phyloP scores from a whole-genome alignment of 768 basidiomycete species.

The Phlegmacium glaucopus region DNA sequence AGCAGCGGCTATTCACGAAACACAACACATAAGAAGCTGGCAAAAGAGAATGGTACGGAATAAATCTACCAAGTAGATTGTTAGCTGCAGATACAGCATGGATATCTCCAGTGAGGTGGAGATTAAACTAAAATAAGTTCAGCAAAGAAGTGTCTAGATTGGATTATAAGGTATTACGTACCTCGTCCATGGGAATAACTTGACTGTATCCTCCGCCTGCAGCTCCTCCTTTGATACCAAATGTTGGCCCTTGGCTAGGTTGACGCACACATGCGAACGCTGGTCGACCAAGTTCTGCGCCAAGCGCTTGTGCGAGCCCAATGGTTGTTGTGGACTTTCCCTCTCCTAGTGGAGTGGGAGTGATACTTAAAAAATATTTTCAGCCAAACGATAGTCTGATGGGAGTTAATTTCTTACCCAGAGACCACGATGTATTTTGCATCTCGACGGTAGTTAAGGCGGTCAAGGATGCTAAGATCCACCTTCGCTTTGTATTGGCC shows the following conservation, averaged over 20 bases:
- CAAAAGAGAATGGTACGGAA: background rate
- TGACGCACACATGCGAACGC: conserved; percentile 97
- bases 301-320: conserved; percentile 93
- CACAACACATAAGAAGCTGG: background rate
- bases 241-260: conserved; percentile 97
- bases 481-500: conserved; percentile 98
- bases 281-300: conserved; percentile 89
- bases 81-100: conserved; percentile 98
- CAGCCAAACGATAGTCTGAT: background rate
- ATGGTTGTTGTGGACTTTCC: conserved; percentile 99
- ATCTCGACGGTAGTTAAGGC: conserved; percentile 79
- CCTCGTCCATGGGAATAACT: conserved; percentile 99
- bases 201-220: conserved; percentile 98
- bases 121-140: conserved; percentile 66
- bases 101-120: conserved; percentile 95
- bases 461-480: conserved; percentile 82
- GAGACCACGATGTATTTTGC: conserved; percentile 97
- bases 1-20: conserved; percentile 72
- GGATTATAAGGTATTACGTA: conserved; percentile 22
- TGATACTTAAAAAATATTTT: conserved; percentile 57
- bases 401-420: conserved; percentile 47
- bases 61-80: conserved; percentile 76
- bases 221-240: conserved; percentile 98
- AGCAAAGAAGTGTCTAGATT: background rate
- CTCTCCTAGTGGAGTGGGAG: conserved; percentile 95